Conservation (phyloP, 345 rosid species). For the Aurinia saxatilis region DNA sequence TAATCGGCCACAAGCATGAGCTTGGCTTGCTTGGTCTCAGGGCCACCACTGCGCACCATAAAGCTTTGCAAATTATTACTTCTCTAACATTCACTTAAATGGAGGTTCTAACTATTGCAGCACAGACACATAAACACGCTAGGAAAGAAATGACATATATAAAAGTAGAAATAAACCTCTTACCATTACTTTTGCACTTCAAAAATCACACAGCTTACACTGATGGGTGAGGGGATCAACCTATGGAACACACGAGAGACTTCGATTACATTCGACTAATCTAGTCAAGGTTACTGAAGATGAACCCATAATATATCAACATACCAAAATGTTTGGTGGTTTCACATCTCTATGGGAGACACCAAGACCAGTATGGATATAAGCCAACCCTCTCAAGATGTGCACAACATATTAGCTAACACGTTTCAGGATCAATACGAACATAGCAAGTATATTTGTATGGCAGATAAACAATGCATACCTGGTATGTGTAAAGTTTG, state of each 20-base stretch:
- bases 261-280: background rate
- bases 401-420: slow-evolving; percentile 28
- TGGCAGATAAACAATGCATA: slow-evolving; percentile 18
- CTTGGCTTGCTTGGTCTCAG: too few species aligned
- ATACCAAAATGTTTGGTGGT: slow-evolving; percentile 93
- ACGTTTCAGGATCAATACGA: slow-evolving; percentile 8
- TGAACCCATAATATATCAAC: slow-evolving; percentile 1
- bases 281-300: background rate
- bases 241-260: slow-evolving; percentile 27
- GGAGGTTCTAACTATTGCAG: background rate
- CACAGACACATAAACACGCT: too few species aligned
- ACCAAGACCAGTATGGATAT: slow-evolving; percentile 72
- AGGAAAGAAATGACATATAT: background rate
- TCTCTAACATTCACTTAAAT: too few species aligned
- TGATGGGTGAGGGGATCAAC: slow-evolving; percentile 81
- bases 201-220: slow-evolving; percentile 79
- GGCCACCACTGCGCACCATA: too few species aligned
- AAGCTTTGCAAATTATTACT: too few species aligned
- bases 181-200: slow-evolving; percentile 83
- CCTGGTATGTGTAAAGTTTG: slow-evolving; percentile 78
- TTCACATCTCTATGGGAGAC: slow-evolving; percentile 92
- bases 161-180: slow-evolving; percentile 1
- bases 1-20: too few species aligned
- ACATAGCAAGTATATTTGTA: background rate
- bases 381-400: slow-evolving; percentile 57